Conservation (phyloP, 495 filamentous ascomycete species). For the Penicillium roqueforti region DNA sequence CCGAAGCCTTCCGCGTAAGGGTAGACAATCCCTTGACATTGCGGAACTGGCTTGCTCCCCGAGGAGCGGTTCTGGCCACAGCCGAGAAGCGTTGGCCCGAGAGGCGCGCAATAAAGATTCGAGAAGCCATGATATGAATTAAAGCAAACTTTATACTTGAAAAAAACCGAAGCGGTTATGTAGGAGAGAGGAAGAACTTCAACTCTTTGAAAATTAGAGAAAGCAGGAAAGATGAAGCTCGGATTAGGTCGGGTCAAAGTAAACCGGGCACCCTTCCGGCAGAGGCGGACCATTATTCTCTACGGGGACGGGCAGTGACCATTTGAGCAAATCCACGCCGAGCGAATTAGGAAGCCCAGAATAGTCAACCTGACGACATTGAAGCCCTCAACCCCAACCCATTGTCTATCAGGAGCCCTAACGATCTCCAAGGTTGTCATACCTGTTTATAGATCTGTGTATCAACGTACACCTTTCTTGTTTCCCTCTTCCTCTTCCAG, state of each 20-base stretch:
- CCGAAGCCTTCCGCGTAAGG: slow-evolving; percentile 19
- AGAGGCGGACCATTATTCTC: slow-evolving; percentile 41
- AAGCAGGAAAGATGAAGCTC: slow-evolving; percentile 8
- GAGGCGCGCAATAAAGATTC: slow-evolving; percentile 38
- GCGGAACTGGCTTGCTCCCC: slow-evolving; percentile 23
- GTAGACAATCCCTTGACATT: slow-evolving; percentile 25
- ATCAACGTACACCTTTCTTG: background rate
- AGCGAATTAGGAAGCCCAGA: slow-evolving; percentile 27
- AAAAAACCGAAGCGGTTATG: background rate
- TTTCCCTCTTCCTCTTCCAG: background rate
- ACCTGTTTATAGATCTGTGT: background rate
- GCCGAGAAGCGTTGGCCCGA: slow-evolving; percentile 32
- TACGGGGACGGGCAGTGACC: slow-evolving; percentile 5
- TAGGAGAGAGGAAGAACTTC: slow-evolving; percentile 3
- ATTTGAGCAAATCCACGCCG: slow-evolving; percentile 19
- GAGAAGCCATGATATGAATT: slow-evolving; percentile 39
- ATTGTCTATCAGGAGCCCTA: background rate
- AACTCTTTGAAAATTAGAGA: slow-evolving; percentile 6
- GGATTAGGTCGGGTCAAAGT: slow-evolving; percentile 10
- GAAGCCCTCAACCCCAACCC: background rate
- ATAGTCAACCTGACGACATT: slow-evolving; percentile 24
- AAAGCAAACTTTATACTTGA: background rate
- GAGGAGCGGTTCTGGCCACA: slow-evolving; percentile 27
- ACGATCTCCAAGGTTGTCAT: background rate
- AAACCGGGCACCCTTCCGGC: slow-evolving; percentile 16